A percentile compares a stretch with the other conserved stretches of the same genome.
Conservation (phyloP, 2,329 filamentous ascomycete genomes). For the Ophiosphaerella herpotricha region DNA sequence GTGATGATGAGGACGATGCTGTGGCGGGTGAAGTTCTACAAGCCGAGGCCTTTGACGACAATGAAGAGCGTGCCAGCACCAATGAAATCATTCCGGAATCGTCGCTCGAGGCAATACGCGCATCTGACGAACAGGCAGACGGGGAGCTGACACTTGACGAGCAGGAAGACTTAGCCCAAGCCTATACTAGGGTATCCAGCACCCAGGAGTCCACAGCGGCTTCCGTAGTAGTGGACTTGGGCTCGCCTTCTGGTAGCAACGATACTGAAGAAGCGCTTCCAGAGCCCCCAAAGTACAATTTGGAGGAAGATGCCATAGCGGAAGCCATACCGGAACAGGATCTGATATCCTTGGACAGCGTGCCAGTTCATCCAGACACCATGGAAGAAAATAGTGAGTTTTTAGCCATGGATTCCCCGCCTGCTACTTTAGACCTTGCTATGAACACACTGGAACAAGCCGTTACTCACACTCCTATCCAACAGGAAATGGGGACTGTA, state of each 20-base stretch:
- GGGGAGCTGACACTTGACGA: background rate
- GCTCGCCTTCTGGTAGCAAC: constrained; percentile 18
- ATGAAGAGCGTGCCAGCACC: background rate
- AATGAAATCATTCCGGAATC: background rate
- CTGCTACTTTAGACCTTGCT: constrained; percentile 1
- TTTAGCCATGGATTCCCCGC: constrained; percentile 10
- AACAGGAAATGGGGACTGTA: constrained; percentile 4
- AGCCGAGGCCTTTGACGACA: background rate
- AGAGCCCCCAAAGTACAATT: background rate
- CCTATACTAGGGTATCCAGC: background rate
- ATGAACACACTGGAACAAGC: constrained; percentile 1
- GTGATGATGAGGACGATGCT: constrained; percentile 2
- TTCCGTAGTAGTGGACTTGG: constrained; percentile 29
- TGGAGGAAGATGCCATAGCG: too few species aligned
- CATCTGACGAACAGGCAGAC: too few species aligned
- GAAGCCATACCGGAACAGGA: background rate
- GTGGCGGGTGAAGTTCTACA: background rate
- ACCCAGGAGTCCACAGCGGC: constrained; percentile 8
- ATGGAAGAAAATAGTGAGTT: constrained; percentile 14
- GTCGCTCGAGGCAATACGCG: too few species aligned
- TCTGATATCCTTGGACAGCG: background rate
- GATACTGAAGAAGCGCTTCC: background rate
- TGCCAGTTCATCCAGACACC: background rate
- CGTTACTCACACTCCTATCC: constrained; percentile 7
- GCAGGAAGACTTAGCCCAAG: background rate